Evolutionary conservation across 1,284 basidiomycete genomes (phyloP), one percentile per base, ranked within the genome.

Genomic region (Leccinum pachyderme): DNA sequence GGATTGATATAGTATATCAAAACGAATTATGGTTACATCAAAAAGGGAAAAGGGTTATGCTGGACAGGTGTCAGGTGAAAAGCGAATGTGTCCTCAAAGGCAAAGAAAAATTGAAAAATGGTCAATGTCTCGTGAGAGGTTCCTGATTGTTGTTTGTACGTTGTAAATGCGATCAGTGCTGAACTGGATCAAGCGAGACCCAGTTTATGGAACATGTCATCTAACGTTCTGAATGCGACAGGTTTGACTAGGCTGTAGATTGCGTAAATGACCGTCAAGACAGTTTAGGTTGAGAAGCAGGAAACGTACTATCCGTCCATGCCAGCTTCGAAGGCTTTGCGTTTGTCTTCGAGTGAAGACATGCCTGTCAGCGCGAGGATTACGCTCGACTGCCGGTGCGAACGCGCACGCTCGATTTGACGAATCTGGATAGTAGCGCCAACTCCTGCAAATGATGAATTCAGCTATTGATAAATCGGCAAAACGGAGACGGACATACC

Each of bases 341-440:
- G 81, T 72, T 96, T 95, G 70, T 98, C 94, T 68, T 97, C 95
- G 4, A 91, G 74, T 9, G 93, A 92, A 7, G 94, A 95, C 80
- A 94, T 87, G 9, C 95, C 95, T 0, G 95, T 98, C 55, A 98
- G 74, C 5, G 95, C 95, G 54, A 98, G 80, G 53, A 98, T 95
- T 61, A 91, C 86, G 35, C 81, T 74, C 18, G 77, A 66, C 33
- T 68, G 67, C 51, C 61, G 61, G 15, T 64, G 59, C 18, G 67
- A 67, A 15, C 85, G 79, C 39, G 68, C 73, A 7, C 80, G 74
- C 73, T 98, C 95, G 45, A 95, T 81, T 57, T 81, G 77, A 28
- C 93, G 87, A 61, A 98, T 97, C 64, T 88, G 84, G 1, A 79
- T 75, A 0, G 93, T 94, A 7, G 95, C 94, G 22, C 87, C 86